Evolutionary conservation across 495 filamentous ascomycete genomes (phyloP).

Genomic region (Monascus purpureus): DNA sequence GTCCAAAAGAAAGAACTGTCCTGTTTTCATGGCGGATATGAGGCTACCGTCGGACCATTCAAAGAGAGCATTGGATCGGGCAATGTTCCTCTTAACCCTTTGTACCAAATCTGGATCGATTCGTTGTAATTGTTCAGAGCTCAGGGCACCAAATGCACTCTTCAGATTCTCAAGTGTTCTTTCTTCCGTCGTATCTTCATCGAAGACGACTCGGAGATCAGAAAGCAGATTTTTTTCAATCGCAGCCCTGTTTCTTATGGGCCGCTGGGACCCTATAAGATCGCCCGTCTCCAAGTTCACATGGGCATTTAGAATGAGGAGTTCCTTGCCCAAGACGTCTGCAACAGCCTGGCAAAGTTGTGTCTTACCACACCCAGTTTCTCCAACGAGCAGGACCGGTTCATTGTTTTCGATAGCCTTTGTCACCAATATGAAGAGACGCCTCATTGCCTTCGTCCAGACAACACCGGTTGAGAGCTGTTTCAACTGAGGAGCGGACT

Average conservation of each 20-base stretch:
- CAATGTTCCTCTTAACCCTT: slow-evolving; percentile 44
- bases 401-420: slow-evolving; percentile 81
- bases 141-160: slow-evolving; percentile 28
- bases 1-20: slow-evolving; percentile 83
- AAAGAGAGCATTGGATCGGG: slow-evolving; percentile 67
- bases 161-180: slow-evolving; percentile 33
- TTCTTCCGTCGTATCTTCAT: slow-evolving; percentile 12
- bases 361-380: slow-evolving; percentile 96
- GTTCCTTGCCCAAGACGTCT: slow-evolving; percentile 53
- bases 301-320: slow-evolving; percentile 91
- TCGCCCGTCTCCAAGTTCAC: slow-evolving; percentile 96
- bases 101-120: slow-evolving; percentile 36
- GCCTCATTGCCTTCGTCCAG: slow-evolving; percentile 90
- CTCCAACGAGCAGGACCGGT: slow-evolving; percentile 85
- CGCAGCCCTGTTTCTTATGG: slow-evolving; percentile 66
- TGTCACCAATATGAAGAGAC: slow-evolving; percentile 73
- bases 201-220: slow-evolving; percentile 41
- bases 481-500: slow-evolving; percentile 24
- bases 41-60: slow-evolving; percentile 94
- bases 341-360: slow-evolving; percentile 89
- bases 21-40: slow-evolving; percentile 87
- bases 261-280: slow-evolving; percentile 88
- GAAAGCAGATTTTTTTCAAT: slow-evolving; percentile 49
- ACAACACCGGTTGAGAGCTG: slow-evolving; percentile 46
- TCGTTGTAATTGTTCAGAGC: slow-evolving; percentile 12